Percentiles rank a stretch among this genome's conserved stretches.
These are phyloP conservation scores for Aureobasidium sp. DNA, from an alignment of 2,329 filamentous ascomycete genomes.

Conservation along the genomic window DNA sequence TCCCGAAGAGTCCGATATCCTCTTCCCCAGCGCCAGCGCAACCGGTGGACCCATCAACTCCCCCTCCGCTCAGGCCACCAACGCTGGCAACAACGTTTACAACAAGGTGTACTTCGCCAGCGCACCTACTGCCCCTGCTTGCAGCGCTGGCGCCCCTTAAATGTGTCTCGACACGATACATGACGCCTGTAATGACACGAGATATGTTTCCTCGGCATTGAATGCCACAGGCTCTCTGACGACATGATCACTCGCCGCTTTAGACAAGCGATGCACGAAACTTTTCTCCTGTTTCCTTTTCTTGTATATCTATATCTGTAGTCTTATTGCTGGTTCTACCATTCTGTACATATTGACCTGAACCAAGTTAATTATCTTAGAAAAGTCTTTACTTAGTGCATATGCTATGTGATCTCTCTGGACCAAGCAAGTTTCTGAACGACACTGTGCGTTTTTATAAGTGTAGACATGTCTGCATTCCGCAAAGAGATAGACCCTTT, in stretches of 20 bases:
- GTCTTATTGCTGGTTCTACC: not conserved
- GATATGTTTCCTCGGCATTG: not conserved
- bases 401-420: not conserved
- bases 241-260: not conserved
- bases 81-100: slow-evolving; percentile 29
- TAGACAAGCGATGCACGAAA: not conserved
- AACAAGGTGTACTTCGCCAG: slow-evolving; percentile 26
- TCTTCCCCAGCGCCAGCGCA: slow-evolving; percentile 23
- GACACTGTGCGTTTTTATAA: too few relatives aligned
- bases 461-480: too few relatives aligned
- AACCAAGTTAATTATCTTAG: not conserved
- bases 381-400: not conserved
- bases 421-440: too few relatives aligned
- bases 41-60: slow-evolving; percentile 24
- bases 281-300: not conserved
- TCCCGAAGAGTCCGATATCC: slow-evolving; percentile 16
- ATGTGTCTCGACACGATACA: not conserved
- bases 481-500: too few relatives aligned
- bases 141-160: not conserved
- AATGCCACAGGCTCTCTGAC: not conserved
- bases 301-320: not conserved
- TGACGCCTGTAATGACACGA: not conserved
- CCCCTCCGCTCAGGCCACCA: slow-evolving; percentile 18
- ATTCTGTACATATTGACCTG: not conserved
- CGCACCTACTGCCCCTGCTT: slow-evolving; percentile 16